Conservation (phyloP, 2,329 filamentous ascomycete genomes). For the Talaromyces sp. region DNA sequence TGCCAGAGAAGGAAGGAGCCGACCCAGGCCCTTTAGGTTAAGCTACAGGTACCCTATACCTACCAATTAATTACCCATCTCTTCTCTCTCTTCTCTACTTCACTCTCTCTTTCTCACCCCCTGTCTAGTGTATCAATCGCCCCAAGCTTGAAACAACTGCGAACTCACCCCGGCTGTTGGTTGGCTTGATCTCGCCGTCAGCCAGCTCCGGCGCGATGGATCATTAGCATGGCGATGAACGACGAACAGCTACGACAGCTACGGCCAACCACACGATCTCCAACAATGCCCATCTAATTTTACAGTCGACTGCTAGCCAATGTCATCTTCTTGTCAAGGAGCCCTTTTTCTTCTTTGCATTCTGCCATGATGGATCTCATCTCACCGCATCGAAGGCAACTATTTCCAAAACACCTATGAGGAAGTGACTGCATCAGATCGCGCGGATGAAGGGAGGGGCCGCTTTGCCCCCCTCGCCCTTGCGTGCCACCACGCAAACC, state of each 20-base stretch:
- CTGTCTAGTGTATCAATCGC: not conserved
- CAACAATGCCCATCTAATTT: not conserved
- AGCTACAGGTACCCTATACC: not conserved
- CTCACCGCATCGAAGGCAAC: slow-evolving; percentile 26
- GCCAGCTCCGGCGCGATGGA: not conserved
- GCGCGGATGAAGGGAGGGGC: not conserved
- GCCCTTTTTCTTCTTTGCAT: slow-evolving; percentile 10
- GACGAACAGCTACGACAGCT: not conserved
- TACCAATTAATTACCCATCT: not conserved
- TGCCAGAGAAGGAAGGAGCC: not conserved
- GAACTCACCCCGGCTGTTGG: not conserved
- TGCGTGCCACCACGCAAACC: not conserved
- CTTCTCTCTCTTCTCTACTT: not conserved
- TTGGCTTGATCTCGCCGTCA: not conserved
- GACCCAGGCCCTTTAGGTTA: not conserved
- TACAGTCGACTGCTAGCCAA: not conserved
- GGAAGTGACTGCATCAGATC: not conserved
- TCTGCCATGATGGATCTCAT: slow-evolving; percentile 5
- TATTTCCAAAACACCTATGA: not conserved
- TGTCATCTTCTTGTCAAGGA: not conserved
- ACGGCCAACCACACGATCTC: not conserved
- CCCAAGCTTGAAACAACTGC: not conserved
- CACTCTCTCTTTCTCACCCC: not conserved
- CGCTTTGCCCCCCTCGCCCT: not conserved
- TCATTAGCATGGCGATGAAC: not conserved